These are phyloP conservation scores for Polytrichum commune DNA, from an alignment of 225 moss, liverwort and hornwort species.

Conservation along the genomic window DNA sequence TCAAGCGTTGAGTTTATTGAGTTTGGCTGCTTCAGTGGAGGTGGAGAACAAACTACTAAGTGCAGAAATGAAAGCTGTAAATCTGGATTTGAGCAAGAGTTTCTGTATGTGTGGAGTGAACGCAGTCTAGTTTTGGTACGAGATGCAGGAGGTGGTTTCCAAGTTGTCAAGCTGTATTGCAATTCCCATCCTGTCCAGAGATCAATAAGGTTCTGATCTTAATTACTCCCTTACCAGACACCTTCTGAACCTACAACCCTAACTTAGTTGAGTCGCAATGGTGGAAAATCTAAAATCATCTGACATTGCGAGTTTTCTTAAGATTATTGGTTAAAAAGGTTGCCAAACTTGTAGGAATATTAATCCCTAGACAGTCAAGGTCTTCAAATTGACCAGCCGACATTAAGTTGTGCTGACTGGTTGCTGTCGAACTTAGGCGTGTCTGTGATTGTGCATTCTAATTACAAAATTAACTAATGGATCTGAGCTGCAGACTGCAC, in stretches of 20 bases:
- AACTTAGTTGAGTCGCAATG: no score
- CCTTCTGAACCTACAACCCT: no score
- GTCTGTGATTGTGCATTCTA: no score
- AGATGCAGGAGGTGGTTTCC: slow-evolving; percentile 21
- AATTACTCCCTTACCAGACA: no score
- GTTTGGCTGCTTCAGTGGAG: slow-evolving; percentile 51
- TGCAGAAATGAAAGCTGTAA: slow-evolving; percentile 15
- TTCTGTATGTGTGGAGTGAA: slow-evolving; percentile 57
- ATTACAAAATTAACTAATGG: background rate
- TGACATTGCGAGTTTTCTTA: no score
- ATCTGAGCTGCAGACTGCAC: slow-evolving; percentile 55
- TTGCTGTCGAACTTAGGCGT: no score
- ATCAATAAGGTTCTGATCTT: slow-evolving; percentile 33
- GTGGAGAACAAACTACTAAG: slow-evolving; percentile 19
- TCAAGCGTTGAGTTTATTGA: slow-evolving; percentile 34
- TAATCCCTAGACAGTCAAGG: no score
- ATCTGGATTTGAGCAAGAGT: slow-evolving; percentile 25
- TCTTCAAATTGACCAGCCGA: no score
- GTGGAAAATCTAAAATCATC: no score
- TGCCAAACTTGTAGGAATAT: no score
- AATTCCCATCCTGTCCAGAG: slow-evolving; percentile 21
- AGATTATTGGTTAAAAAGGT: no score
- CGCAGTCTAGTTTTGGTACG: slow-evolving; percentile 47
- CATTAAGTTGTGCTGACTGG: no score
- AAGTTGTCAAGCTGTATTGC: slow-evolving; percentile 31